Evolutionary conservation across 108 stramenopile species (phyloP).

Genomic region (Cyclotella atomus): DNA sequence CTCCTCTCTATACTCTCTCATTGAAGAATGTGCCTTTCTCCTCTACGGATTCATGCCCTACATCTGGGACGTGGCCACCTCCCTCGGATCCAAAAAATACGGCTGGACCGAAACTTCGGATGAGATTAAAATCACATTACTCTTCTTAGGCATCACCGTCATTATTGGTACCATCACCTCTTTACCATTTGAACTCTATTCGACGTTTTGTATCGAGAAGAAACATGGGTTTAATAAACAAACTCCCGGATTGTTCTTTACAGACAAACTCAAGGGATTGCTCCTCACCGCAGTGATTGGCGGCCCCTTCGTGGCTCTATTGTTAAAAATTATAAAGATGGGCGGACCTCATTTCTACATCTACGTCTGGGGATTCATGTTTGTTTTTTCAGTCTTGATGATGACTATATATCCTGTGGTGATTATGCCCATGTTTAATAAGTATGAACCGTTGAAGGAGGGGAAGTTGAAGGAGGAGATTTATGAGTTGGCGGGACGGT

Average conservation of each 20-base stretch:
- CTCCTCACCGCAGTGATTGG: constrained; percentile 83
- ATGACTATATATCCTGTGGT: constrained; percentile 93
- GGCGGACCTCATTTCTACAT: constrained; percentile 91
- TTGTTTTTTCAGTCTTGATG: constrained; percentile 88
- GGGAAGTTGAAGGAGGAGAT: constrained; percentile 88
- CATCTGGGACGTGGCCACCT: constrained; percentile 73
- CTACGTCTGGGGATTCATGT: constrained; percentile 95
- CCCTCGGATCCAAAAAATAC: constrained; percentile 47
- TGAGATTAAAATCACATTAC: constrained; percentile 85
- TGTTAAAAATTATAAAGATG: constrained; percentile 86
- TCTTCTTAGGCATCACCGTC: constrained; percentile 80
- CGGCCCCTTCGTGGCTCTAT: constrained; percentile 83
- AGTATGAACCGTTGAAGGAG: constrained; percentile 93
- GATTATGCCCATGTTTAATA: constrained; percentile 99
- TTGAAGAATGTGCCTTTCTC: constrained; percentile 75
- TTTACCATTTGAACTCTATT: constrained; percentile 88
- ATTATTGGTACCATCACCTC: constrained; percentile 79
- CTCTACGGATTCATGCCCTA: constrained; percentile 83
- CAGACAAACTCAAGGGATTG: constrained; percentile 92
- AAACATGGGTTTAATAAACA: constrained; percentile 99
- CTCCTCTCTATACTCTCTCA: constrained; percentile 66
- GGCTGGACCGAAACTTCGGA: constrained; percentile 61
- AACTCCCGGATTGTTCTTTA: constrained; percentile 86
- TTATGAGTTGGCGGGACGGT: constrained; percentile 85
- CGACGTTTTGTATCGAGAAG: constrained; percentile 94